Evolutionary conservation across 2,329 filamentous ascomycete genomes (phyloP).

Genomic region (Helotiales sp.): DNA sequence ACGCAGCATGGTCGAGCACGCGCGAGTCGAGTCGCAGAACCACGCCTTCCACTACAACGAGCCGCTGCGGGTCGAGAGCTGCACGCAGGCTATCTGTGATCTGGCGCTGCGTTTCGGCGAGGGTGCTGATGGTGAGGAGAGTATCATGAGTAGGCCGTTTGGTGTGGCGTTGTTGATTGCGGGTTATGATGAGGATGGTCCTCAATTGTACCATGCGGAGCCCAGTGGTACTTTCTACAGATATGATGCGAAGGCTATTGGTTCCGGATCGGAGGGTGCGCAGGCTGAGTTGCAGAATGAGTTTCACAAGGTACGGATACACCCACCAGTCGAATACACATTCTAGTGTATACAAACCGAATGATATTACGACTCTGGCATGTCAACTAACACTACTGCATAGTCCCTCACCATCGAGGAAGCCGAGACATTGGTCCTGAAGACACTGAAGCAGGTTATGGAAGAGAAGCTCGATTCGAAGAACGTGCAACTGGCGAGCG

Average conservation of each 20-base stretch:
- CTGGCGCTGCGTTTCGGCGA: constrained; percentile 95
- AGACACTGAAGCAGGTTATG: constrained; percentile 99
- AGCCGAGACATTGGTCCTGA: constrained; percentile 92
- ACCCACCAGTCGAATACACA: background rate
- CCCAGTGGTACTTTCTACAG: constrained; percentile 98
- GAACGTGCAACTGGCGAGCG: constrained; percentile 97
- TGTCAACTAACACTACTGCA: constrained; percentile 30
- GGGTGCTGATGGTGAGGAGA: constrained; percentile 96
- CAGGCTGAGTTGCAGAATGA: constrained; percentile 98
- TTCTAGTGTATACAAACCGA: background rate
- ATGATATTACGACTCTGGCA: background rate
- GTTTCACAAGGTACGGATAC: constrained; percentile 77
- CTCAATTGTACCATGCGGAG: constrained; percentile 96
- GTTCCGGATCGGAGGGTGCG: constrained; percentile 94
- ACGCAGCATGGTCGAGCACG: constrained; percentile 97
- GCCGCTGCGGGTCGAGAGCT: constrained; percentile 92
- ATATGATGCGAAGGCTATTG: constrained; percentile 98
- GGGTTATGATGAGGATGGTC: constrained; percentile 95
- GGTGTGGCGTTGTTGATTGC: constrained; percentile 96
- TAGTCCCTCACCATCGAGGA: constrained; percentile 88
- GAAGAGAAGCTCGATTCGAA: constrained; percentile 99
- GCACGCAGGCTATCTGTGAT: constrained; percentile 98
- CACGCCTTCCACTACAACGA: constrained; percentile 99
- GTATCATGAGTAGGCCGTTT: constrained; percentile 97
- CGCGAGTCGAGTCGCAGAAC: constrained; percentile 94